Base-by-base conservation (phyloP, 2,329 filamentous ascomycete species). In the Periconia sp. region DNA sequence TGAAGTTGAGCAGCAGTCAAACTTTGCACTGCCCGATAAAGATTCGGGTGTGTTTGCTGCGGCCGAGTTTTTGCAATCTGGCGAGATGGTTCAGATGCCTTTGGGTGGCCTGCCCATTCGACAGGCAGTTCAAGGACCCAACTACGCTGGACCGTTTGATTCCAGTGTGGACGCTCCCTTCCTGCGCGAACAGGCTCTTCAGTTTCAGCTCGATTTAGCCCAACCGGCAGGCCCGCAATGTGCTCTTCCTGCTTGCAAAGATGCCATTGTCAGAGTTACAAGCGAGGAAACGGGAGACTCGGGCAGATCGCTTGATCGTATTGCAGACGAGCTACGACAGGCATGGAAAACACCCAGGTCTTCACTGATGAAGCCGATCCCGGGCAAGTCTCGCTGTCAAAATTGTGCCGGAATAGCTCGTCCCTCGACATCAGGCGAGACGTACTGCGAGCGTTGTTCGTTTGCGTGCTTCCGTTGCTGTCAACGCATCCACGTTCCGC, bases 121-220 rank as follows among this genome's bases (percentile, higher is more conserved):
- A 6, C 79, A 81, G 58, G 76, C 74, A 9, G 71, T 80, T 0
- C 78, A 80, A 62, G 79, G 78, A 1, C 68, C 68, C 0, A 64
- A 66, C 2, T 80, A 81, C 50, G 30, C 41, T 7, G 77, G 77
- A 0, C 76, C 77, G 2, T 76, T 65, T 37, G 64, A 72, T 50
- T 30, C 42, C 2, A 54, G 57, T 43, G 18, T 67, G 40, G 61
- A 73, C 53, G 64, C 65, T 6, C 52, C 61, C 3, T 51, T 59
- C 42, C 55, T 72, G 33, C 60, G 67, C 44, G 50, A 63, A 17
- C 59, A 71, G 50, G 70, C 75, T 0, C 44, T 59, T 1, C 49
- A 58, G 1, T 73, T 75, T 35, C 77, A 79, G 48, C 45, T 53
- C 2, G 60, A 50, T 2, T 57, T 76, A 18, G 37, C 56, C 2